Conservation (phyloP, 345 rosid species). For the Camelina neglecta region DNA sequence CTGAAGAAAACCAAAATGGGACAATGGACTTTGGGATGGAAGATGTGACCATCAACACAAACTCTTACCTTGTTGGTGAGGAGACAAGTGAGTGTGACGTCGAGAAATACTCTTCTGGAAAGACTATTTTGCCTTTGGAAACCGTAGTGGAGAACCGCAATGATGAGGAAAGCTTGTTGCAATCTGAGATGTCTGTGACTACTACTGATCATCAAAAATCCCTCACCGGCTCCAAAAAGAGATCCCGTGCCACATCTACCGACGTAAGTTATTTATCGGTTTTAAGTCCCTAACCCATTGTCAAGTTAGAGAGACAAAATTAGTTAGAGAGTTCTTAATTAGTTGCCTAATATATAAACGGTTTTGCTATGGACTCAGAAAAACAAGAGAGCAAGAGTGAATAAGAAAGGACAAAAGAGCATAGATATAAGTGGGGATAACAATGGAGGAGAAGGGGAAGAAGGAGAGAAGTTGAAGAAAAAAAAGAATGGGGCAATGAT, state of each 20-base stretch:
- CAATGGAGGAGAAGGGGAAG: slow-evolving; percentile 43
- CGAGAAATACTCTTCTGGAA: slow-evolving; percentile 46
- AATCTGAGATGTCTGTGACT: slow-evolving; percentile 40
- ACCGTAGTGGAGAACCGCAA: slow-evolving; percentile 40
- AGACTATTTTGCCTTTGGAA: slow-evolving; percentile 36
- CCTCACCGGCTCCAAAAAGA: slow-evolving; percentile 54
- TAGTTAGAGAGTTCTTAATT: neutral
- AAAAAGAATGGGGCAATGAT: slow-evolving; percentile 40
- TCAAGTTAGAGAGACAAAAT: neutral
- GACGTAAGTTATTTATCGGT: slow-evolving; percentile 57
- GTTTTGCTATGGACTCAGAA: slow-evolving; percentile 49
- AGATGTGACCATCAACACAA: slow-evolving; percentile 50
- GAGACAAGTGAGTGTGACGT: slow-evolving; percentile 51
- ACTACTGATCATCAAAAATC: slow-evolving; percentile 48
- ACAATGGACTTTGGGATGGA: slow-evolving; percentile 54
- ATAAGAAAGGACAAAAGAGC: slow-evolving; percentile 51
- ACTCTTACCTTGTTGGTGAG: slow-evolving; percentile 54
- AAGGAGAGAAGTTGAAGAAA: slow-evolving; percentile 32
- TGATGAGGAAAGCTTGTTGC: slow-evolving; percentile 37
- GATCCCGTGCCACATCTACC: slow-evolving; percentile 49
- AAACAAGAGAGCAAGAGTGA: slow-evolving; percentile 51
- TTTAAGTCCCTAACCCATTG: neutral
- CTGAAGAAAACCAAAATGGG: slow-evolving; percentile 44
- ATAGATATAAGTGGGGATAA: slow-evolving; percentile 50
- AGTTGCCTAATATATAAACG: slow-evolving; percentile 11